Percentiles rank a stretch among this genome's conserved stretches.
Evolutionary conservation across 1,139 yeast species (phyloP).

Genomic region (Candida sp.): DNA sequence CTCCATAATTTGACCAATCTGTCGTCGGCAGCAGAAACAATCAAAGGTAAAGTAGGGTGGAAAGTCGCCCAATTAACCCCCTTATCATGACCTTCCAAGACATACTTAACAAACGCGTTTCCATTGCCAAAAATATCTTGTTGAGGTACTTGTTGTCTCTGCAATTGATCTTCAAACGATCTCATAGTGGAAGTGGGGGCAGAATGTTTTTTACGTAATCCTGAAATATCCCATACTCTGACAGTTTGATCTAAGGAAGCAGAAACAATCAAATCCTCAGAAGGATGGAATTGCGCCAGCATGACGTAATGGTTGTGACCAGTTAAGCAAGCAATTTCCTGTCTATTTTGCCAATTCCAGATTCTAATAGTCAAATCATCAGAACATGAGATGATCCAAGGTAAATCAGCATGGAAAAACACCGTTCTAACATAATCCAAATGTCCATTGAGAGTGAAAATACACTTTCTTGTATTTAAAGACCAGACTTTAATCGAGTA

Average conservation of each 20-base stretch:
- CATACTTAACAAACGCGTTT: conserved; percentile 93
- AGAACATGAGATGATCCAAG: conserved; percentile 95
- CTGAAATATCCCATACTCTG: conserved; percentile 97
- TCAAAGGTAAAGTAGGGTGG: conserved; percentile 95
- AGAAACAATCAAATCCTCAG: conserved; percentile 90
- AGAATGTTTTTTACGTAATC: conserved; percentile 91
- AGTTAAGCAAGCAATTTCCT: conserved; percentile 94
- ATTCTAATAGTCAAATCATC: conserved; percentile 98
- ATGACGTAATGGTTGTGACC: conserved; percentile 99
- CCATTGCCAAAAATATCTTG: conserved; percentile 94
- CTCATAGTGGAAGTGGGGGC: conserved; percentile 62
- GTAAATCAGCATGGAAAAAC: conserved; percentile 92
- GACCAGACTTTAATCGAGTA: conserved; percentile 97
- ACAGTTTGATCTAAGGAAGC: conserved; percentile 99
- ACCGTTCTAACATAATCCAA: conserved; percentile 95
- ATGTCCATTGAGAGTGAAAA: conserved; percentile 90
- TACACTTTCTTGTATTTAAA: conserved; percentile 82
- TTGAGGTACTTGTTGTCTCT: conserved; percentile 69
- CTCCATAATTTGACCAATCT: conserved; percentile 96
- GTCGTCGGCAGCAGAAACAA: conserved; percentile 97
- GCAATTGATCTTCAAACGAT: conserved; percentile 76
- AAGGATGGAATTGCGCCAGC: conserved; percentile 98
- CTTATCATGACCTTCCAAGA: conserved; percentile 96
- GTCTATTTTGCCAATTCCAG: conserved; percentile 99
- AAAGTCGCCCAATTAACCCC: conserved; percentile 99